Evolutionary conservation across 78 protist genomes (phyloP).

Genomic region (Capsaspora owczarzaki): DNA sequence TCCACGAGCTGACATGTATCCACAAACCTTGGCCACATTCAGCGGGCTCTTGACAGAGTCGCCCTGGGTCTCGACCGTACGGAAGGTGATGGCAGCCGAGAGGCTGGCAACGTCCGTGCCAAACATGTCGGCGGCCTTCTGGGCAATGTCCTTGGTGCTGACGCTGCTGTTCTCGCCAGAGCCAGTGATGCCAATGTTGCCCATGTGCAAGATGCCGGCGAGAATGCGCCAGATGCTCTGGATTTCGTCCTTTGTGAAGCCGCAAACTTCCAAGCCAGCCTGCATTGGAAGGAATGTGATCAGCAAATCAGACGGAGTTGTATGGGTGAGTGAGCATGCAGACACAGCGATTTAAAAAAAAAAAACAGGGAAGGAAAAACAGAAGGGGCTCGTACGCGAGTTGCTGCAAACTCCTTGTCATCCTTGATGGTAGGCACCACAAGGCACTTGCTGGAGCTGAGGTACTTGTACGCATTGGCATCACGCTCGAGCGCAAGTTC

Average conservation of each 20-base stretch:
- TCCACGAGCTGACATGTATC: no score
- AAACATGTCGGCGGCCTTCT: no score
- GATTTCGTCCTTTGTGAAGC: no score
- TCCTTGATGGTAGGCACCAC: background rate
- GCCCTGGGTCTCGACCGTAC: background rate
- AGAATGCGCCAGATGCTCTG: background rate
- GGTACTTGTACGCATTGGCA: background rate
- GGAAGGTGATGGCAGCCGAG: background rate
- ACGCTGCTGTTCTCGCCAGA: conserved; percentile 49
- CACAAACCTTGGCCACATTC: background rate
- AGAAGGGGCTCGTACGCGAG: no score
- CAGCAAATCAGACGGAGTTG: no score
- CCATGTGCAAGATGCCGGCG: background rate
- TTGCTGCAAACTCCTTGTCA: conserved; percentile 2
- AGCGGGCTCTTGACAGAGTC: background rate
- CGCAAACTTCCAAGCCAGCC: no score
- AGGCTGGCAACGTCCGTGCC: no score
- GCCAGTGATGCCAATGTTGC: background rate
- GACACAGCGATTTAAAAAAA: no score
- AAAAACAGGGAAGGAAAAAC: no score
- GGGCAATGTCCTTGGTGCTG: background rate
- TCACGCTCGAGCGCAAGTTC: background rate
- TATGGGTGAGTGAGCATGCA: no score
- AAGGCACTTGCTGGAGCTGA: background rate
- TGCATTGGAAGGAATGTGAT: no score